Percentiles rank a stretch among this genome's conserved stretches.
phyloP scores from a whole-genome alignment of 441 rosid species.

The Adansonia rubrostipa region DNA sequence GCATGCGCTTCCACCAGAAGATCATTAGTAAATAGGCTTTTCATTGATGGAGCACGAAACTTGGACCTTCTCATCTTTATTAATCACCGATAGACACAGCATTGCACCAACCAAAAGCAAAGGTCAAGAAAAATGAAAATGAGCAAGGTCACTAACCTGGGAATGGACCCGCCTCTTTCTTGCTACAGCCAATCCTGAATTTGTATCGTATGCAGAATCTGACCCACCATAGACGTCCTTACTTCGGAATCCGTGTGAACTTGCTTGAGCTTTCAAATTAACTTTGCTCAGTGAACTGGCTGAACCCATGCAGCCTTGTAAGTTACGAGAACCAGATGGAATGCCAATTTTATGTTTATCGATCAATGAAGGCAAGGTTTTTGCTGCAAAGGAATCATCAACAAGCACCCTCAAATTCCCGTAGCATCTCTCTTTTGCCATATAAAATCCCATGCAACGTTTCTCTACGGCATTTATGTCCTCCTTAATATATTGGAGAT shows the following conservation, averaged over 20 bases:
- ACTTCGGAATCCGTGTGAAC: constrained; percentile 32
- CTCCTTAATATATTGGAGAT: constrained; percentile 43
- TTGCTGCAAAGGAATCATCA: constrained; percentile 26
- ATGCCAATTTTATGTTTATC: constrained; percentile 27
- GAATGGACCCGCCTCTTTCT: constrained; percentile 33
- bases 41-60: neutral
- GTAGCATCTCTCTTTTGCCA: constrained; percentile 31
- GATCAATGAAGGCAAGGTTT: constrained; percentile 22
- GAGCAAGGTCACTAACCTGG: constrained; percentile 36
- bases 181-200: constrained; percentile 31
- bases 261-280: constrained; percentile 31
- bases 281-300: constrained; percentile 22
- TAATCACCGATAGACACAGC: neutral
- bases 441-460: constrained; percentile 28
- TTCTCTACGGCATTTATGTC: constrained; percentile 42
- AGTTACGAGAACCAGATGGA: neutral
- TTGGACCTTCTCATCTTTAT: neutral
- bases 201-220: constrained; percentile 25
- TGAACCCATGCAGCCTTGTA: constrained; percentile 27
- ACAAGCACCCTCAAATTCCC: constrained; percentile 31
- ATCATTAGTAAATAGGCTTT: neutral
- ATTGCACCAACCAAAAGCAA: neutral
- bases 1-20: neutral
- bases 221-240: constrained; percentile 27
- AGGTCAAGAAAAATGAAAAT: neutral